Evolutionary conservation across 257 asterid genomes (phyloP), one percentile per base, ranked within the genome.

Genomic region (Lycium ferocissimum): DNA sequence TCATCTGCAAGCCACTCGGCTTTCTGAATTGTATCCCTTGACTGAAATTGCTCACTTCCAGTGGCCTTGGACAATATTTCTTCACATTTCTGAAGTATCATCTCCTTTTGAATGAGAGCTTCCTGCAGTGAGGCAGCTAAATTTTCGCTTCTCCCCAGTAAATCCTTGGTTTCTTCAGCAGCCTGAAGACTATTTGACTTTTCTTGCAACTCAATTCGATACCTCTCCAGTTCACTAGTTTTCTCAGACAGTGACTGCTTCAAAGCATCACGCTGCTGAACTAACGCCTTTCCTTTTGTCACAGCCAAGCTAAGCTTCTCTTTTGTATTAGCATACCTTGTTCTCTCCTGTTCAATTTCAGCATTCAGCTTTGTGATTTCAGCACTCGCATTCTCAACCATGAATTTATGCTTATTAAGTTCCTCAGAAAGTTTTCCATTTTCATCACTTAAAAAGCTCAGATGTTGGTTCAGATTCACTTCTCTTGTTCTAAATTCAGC

Each of bases 221-320:
- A 89, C 79, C 87, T 92, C 80, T 93, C 94, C 88, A 97, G 72
- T 89, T 94, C 92, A 37, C 90, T 90, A 6, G 97, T 90, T 90
- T 94, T 97, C 79, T 97, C 98, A 86, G 94, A 90, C 89, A 97
- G 86, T 57, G 89, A 87, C 87, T 94, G 96, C 90, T 94, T 97
- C 87, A 97, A 89, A 5, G 93, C 91, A 85, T 97, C 99, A 73
- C 99, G 90, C 63, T 97, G 93, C 89, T 97, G 98, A 83, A 97
- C 98, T 91, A 95, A 90, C n/a, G 96, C 97, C 94, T 97, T 97
- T 82, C 99, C 99, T 91, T 94, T 97, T 18, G 98, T 93, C 91
- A 95, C 99, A 2, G 99, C 99, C 97, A 95, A 86, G 92, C 93
- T 91, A 82, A 97, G 97, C 94, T 97, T 97, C 94, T 97, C 98